Evolutionary conservation across 352 stramenopile genomes (phyloP).

Genomic region (Phytophthora lateralis): DNA sequence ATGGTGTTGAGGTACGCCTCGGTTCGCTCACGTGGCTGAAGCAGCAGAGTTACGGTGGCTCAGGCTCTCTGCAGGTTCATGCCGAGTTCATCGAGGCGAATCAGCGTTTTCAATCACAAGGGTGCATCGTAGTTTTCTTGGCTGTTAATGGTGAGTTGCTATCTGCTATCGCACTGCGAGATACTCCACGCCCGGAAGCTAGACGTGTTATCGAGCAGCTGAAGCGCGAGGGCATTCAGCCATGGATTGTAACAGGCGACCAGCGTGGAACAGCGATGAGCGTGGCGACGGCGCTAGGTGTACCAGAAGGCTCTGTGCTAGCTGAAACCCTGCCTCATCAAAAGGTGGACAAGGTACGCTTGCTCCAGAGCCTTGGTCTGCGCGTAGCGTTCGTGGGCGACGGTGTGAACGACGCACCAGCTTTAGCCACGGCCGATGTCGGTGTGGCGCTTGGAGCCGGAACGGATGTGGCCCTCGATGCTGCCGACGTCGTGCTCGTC

Average conservation of each 20-base stretch:
- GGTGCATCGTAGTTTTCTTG: slow-evolving; percentile 65
- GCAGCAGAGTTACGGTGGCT: slow-evolving; percentile 40
- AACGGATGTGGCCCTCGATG: slow-evolving; percentile 73
- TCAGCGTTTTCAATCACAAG: slow-evolving; percentile 49
- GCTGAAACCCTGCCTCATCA: slow-evolving; percentile 73
- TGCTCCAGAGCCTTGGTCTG: slow-evolving; percentile 72
- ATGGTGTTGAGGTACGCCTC: slow-evolving; percentile 38
- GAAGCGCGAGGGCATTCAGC: slow-evolving; percentile 56
- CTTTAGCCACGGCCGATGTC: slow-evolving; percentile 71
- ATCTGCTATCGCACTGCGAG: slow-evolving; percentile 56
- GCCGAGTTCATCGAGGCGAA: slow-evolving; percentile 51
- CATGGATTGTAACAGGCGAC: slow-evolving; percentile 83
- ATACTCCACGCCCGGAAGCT: slow-evolving; percentile 58
- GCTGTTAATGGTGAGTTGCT: slow-evolving; percentile 61
- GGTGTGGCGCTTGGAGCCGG: slow-evolving; percentile 69
- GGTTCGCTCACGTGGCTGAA: slow-evolving; percentile 80
- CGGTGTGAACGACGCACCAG: slow-evolving; percentile 73
- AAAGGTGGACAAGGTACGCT: slow-evolving; percentile 76
- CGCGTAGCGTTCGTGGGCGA: slow-evolving; percentile 80
- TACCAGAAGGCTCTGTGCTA: slow-evolving; percentile 62
- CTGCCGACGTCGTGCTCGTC: slow-evolving; percentile 75
- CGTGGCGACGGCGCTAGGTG: slow-evolving; percentile 54
- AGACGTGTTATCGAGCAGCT: slow-evolving; percentile 60
- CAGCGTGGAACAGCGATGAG: slow-evolving; percentile 61
- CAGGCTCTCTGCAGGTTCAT: slow-evolving; percentile 38